Conservation (phyloP, 495 filamentous ascomycete species). For the Aspergillus ellipticus region DNA sequence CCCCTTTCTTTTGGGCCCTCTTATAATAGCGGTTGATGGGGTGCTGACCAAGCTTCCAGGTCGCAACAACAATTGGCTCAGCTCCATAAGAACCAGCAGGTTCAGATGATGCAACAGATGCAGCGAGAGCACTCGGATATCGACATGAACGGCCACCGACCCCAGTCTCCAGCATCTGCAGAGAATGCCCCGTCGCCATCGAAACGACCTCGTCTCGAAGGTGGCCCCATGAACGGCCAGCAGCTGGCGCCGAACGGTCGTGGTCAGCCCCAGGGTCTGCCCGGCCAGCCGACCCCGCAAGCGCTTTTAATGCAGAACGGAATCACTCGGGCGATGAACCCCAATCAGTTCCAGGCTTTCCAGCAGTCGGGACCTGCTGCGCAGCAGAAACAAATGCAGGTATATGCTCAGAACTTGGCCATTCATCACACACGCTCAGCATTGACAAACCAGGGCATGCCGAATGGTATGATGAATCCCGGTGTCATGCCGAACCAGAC, state of each 20-base stretch:
- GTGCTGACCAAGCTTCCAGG: slow-evolving; percentile 23
- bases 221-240: slow-evolving; percentile 65
- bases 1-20: slow-evolving; percentile 3
- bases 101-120: slow-evolving; percentile 69
- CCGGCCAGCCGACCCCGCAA: slow-evolving; percentile 60
- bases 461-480: slow-evolving; percentile 58
- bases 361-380: slow-evolving; percentile 52
- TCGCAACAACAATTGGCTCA: slow-evolving; percentile 53
- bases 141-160: slow-evolving; percentile 78
- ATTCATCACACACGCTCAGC: slow-evolving; percentile 66
- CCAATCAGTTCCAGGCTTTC: slow-evolving; percentile 73
- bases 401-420: slow-evolving; percentile 80
- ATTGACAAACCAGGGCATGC: slow-evolving; percentile 66
- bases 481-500: slow-evolving; percentile 62
- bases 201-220: slow-evolving; percentile 86
- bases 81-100: slow-evolving; percentile 65
- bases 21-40: slow-evolving; percentile 4
- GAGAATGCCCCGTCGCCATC: slow-evolving; percentile 91
- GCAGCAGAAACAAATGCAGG: slow-evolving; percentile 77
- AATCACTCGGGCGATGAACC: slow-evolving; percentile 69
- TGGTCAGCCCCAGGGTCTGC: slow-evolving; percentile 67
- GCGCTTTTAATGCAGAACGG: slow-evolving; percentile 72
- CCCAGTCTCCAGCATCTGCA: slow-evolving; percentile 73
- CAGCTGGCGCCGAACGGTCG: slow-evolving; percentile 79
- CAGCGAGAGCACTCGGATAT: slow-evolving; percentile 81